Evolutionary conservation across 1,284 basidiomycete species (phyloP).

Genomic region (Coniferiporia sulphurascens): DNA sequence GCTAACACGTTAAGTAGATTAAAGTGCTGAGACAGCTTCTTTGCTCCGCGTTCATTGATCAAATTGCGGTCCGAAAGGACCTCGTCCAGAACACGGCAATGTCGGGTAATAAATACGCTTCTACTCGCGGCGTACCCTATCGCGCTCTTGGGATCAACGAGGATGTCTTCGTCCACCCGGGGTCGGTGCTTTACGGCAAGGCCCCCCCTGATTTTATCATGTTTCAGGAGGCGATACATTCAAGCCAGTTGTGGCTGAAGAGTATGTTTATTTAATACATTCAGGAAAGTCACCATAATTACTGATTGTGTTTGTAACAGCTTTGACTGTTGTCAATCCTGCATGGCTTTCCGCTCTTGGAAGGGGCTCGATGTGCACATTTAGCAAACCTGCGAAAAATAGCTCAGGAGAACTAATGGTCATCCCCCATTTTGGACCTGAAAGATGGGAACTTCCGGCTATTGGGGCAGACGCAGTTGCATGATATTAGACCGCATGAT

Average conservation of each 20-base stretch:
- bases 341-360: slow-evolving; percentile 86
- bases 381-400: slow-evolving; percentile 80
- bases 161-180: slow-evolving; percentile 92
- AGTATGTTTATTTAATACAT: slow-evolving; percentile 39
- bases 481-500: not conserved
- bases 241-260: slow-evolving; percentile 77
- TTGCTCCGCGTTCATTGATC: slow-evolving; percentile 91
- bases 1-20: slow-evolving; percentile 44
- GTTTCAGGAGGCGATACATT: slow-evolving; percentile 78
- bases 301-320: slow-evolving; percentile 33
- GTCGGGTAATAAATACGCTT: slow-evolving; percentile 68
- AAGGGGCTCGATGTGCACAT: slow-evolving; percentile 75
- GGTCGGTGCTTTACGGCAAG: slow-evolving; percentile 68
- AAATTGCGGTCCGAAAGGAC: slow-evolving; percentile 91
- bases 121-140: slow-evolving; percentile 81
- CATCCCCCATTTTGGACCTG: slow-evolving; percentile 78
- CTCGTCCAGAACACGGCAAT: slow-evolving; percentile 53
- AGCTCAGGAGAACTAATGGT: slow-evolving; percentile 61
- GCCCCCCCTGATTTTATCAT: slow-evolving; percentile 86
- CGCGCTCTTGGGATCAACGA: slow-evolving; percentile 77
- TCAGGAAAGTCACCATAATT: slow-evolving; percentile 11
- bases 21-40: slow-evolving; percentile 90
- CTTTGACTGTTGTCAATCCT: slow-evolving; percentile 82
- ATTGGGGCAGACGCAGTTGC: slow-evolving; percentile 40
- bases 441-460: slow-evolving; percentile 81